phyloP scores from a whole-genome alignment of 1,284 basidiomycete genomes.

The Leccinum proximum region DNA sequence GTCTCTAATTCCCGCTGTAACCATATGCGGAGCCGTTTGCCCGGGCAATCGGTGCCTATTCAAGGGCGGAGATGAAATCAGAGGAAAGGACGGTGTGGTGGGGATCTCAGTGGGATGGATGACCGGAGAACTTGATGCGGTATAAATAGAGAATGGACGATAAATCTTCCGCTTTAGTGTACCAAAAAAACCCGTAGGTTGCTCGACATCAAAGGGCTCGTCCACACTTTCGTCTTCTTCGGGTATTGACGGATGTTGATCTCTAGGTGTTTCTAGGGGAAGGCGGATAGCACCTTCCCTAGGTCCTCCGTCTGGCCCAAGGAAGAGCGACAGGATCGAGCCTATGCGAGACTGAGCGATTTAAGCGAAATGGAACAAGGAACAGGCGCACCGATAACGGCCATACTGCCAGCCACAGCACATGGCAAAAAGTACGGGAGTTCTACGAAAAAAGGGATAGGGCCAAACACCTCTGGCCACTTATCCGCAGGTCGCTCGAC shows the following conservation, averaged over 20 bases:
- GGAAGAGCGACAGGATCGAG: constrained; percentile 84
- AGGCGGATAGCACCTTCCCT: constrained; percentile 82
- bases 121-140: constrained; percentile 30
- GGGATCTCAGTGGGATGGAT: constrained; percentile 42
- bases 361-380: constrained; percentile 1
- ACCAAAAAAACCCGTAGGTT: constrained; percentile 35
- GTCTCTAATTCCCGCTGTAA: constrained; percentile 55
- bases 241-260: constrained; percentile 44
- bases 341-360: constrained; percentile 40
- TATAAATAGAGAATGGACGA: constrained; percentile 55
- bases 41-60: constrained; percentile 48
- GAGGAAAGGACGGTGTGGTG: constrained; percentile 40
- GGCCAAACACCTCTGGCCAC: constrained; percentile 74
- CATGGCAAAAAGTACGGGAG: constrained; percentile 96
- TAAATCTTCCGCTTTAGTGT: constrained; percentile 44
- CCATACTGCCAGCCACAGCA: constrained; percentile 70
- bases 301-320: constrained; percentile 89
- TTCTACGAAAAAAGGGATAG: constrained; percentile 64
- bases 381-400: constrained; percentile 57
- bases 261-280: constrained; percentile 63
- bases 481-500: constrained; percentile 86
- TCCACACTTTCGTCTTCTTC: constrained; percentile 51
- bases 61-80: constrained; percentile 40
- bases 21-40: constrained; percentile 79
- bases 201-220: constrained; percentile 47